Percentiles rank a stretch among this genome's conserved stretches.
phyloP scores from a whole-genome alignment of 2,329 filamentous ascomycete species.

The Aspergillus sojae region DNA sequence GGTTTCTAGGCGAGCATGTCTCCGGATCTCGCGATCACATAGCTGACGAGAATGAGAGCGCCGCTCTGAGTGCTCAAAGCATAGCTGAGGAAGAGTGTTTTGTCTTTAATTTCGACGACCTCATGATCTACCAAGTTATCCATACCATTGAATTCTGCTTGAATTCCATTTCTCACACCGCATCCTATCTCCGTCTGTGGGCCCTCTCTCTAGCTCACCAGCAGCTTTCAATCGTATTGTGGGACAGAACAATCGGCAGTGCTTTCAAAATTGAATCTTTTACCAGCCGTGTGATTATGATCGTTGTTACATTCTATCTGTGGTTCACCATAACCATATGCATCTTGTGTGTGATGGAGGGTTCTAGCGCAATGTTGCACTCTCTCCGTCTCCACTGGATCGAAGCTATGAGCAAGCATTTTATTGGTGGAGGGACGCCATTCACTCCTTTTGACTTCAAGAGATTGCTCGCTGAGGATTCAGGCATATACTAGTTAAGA shows the following conservation, averaged over 20 bases:
- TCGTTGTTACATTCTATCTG: constrained; percentile 79
- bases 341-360: constrained; percentile 91
- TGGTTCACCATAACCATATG: constrained; percentile 86
- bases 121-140: constrained; percentile 99
- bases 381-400: constrained; percentile 92
- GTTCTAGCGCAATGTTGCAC: constrained; percentile 93
- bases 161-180: constrained; percentile 98
- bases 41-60: constrained; percentile 76
- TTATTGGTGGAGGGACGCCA: constrained; percentile 83
- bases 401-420: constrained; percentile 98
- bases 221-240: constrained; percentile 92
- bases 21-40: constrained; percentile 67
- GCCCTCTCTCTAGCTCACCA: constrained; percentile 96
- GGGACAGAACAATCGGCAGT: constrained; percentile 89
- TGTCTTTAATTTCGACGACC: constrained; percentile 95
- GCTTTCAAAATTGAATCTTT: constrained; percentile 68
- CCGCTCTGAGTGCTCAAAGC: constrained; percentile 86
- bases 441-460: constrained; percentile 91
- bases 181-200: constrained; percentile 98
- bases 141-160: constrained; percentile 99
- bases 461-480: constrained; percentile 79
- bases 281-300: constrained; percentile 72
- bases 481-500: constrained; percentile 13
- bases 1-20: constrained; percentile 66
- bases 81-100: constrained; percentile 80